These are phyloP conservation scores for Trichoderma sp. DNA, from an alignment of 2,329 filamentous ascomycete genomes.

Conservation along the genomic window DNA sequence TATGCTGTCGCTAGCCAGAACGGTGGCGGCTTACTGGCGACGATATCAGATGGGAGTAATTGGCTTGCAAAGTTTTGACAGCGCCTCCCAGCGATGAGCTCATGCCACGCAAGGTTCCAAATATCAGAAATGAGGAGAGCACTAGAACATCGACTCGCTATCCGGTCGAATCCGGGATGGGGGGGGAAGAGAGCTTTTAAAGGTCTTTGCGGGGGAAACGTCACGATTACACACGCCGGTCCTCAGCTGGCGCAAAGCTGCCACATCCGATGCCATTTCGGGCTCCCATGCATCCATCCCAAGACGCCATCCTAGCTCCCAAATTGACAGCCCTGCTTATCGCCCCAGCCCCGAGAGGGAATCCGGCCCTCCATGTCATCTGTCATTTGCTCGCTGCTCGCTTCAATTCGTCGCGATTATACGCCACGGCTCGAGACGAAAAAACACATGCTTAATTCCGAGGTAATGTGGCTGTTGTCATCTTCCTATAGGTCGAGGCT, in stretches of 20 bases:
- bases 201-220: slow-evolving; percentile 12
- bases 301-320: neutral
- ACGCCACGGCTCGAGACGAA: neutral
- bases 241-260: neutral
- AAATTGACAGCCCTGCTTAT: neutral
- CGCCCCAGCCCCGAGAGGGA: neutral
- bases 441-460: neutral
- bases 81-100: neutral
- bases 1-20: neutral
- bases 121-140: neutral
- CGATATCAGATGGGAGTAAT: neutral
- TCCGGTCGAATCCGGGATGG: neutral
- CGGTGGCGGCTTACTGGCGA: slow-evolving; percentile 6
- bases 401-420: neutral
- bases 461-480: neutral
- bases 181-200: neutral
- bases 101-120: neutral
- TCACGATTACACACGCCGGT: slow-evolving; percentile 10
- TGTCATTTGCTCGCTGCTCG: neutral
- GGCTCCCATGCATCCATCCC: neutral
- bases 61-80: neutral
- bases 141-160: neutral
- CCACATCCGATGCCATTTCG: neutral
- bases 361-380: neutral
- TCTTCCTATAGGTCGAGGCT: neutral